Evolutionary conservation across 257 asterid genomes (phyloP), one percentile per base, ranked within the genome.

Genomic region (Paulownia fortunei): DNA sequence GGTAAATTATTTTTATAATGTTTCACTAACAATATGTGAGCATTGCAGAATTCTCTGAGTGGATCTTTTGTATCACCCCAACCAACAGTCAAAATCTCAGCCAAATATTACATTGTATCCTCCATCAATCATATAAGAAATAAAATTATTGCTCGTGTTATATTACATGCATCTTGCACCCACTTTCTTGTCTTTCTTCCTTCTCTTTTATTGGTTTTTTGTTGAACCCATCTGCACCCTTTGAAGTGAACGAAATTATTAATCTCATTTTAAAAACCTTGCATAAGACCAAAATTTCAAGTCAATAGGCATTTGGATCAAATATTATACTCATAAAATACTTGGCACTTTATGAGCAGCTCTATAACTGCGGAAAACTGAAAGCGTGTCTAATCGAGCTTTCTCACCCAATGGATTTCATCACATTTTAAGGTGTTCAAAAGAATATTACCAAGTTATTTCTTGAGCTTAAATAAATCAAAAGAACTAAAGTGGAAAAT

Each of bases 341-440:
- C 9, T 37, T 36, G 18, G 32, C 15, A 67, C 27, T 13, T 44
- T 23, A 67, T 13, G 18, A 69, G 30, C 27, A 47, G 62, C 56
- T 23, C 12, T 66, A 42, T 16, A 2, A 19, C 24, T 41, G 47
- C 2, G 30, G 34, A 11, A 58, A 26, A 11, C 36, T 23, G 7
- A 58, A 58, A 23, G 72, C 16, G 10, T 0, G 74, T 49, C 47
- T 26, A 47, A 69, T 69, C 32, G n/a, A 69, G 62, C 74, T 16
- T 21, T 69, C 36, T 47, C 6, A 49, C 41, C n/a, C 16, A 27
- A 26, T 47, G 27, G 16, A 19, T 66, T 37, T 4, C 56, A 12
- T 0, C 13, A 66, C 36, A 66, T 66, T 11, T n/a, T 41, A 34
- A 34, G 47, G 26, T 41, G 37, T 66, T 66, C 72, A 66, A 66